Conservation (phyloP, 1,284 basidiomycete species). For the Veloboletus limbatus region DNA sequence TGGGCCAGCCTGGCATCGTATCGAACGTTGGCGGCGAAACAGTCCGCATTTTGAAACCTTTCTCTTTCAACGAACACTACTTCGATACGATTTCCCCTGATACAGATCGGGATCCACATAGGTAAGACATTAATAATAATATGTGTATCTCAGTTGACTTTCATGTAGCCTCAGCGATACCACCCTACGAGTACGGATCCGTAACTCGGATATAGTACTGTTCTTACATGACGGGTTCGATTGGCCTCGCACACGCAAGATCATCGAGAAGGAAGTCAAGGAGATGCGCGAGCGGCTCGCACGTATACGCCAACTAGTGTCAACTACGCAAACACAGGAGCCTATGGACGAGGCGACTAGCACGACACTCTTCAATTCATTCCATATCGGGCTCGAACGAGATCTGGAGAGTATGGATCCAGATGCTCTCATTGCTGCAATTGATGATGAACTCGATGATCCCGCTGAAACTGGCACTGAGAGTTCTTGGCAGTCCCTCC, state of each 20-base stretch:
- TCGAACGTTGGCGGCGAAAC: slow-evolving; percentile 81
- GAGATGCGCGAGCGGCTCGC: slow-evolving; percentile 84
- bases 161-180: slow-evolving; percentile 45
- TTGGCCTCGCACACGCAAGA: slow-evolving; percentile 82
- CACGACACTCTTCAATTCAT: slow-evolving; percentile 86
- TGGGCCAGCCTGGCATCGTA: slow-evolving; percentile 44
- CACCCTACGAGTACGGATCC: slow-evolving; percentile 52
- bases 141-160: slow-evolving; percentile 15
- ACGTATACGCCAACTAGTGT: slow-evolving; percentile 92
- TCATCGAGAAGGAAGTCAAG: slow-evolving; percentile 86
- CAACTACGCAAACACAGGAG: slow-evolving; percentile 86
- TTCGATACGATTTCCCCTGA: slow-evolving; percentile 68
- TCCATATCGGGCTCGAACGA: slow-evolving; percentile 82
- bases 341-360: slow-evolving; percentile 77
- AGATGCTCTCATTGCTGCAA: slow-evolving; percentile 78
- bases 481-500: slow-evolving; percentile 84
- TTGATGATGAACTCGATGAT: slow-evolving; percentile 86
- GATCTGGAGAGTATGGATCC: slow-evolving; percentile 74
- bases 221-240: slow-evolving; percentile 92
- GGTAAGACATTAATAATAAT: slow-evolving; percentile 39
- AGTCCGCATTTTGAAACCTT: slow-evolving; percentile 69
- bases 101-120: slow-evolving; percentile 39
- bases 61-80: slow-evolving; percentile 67
- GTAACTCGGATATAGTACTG: slow-evolving; percentile 62
- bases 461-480: slow-evolving; percentile 74